phyloP scores from a whole-genome alignment of 176 grass and related monocot species.

The Poa annua region DNA sequence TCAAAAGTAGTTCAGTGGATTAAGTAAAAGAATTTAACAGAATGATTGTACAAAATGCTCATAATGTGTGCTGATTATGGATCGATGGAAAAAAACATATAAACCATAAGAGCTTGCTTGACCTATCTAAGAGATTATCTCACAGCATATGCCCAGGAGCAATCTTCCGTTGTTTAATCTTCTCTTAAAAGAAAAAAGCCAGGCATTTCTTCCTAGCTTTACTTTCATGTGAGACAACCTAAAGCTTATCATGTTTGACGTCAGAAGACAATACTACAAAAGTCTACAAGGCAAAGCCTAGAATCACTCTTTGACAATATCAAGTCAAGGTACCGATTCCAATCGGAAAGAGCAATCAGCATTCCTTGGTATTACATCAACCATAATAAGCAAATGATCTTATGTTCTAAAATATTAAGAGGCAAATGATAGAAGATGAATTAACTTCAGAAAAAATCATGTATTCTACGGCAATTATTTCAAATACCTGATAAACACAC shows the following conservation, averaged over 20 bases:
- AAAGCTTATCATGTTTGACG: neutral
- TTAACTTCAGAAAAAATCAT: neutral
- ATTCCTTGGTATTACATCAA: neutral
- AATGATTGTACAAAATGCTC: neutral
- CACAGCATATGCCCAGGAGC: neutral
- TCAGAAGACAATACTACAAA: neutral
- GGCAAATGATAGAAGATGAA: neutral
- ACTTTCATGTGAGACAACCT: neutral
- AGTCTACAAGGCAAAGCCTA: neutral
- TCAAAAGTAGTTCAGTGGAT: conserved; percentile 27
- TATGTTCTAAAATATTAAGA: neutral
- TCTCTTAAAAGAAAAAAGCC: neutral
- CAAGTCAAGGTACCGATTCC: neutral
- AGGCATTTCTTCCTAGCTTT: neutral
- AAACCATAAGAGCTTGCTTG: neutral
- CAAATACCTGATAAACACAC: neutral
- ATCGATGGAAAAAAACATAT: neutral
- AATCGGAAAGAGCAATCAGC: neutral
- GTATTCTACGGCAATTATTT: neutral
- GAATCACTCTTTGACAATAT: neutral
- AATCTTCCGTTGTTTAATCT: neutral
- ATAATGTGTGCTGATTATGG: neutral
- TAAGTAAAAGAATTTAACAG: neutral
- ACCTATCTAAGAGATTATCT: neutral
- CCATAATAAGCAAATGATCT: neutral